Percentiles rank a stretch among this genome's conserved stretches.
phyloP scores from a whole-genome alignment of 768 basidiomycete genomes.

The Pleurotus pulmonarius region DNA sequence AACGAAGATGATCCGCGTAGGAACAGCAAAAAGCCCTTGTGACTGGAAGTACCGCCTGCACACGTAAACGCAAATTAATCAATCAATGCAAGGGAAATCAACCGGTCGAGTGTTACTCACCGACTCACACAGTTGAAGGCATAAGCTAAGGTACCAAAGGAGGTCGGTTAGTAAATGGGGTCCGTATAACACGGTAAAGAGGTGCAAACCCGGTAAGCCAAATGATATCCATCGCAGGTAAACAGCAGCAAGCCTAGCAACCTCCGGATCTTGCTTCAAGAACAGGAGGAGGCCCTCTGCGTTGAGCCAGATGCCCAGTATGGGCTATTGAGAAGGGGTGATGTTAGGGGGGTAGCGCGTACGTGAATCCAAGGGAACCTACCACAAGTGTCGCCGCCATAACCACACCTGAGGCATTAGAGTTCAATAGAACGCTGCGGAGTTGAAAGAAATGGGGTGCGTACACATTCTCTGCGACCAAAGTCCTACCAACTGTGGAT shows the following conservation, averaged over 20 bases:
- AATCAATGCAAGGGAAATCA: too few species aligned
- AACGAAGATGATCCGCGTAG: conserved; percentile 77
- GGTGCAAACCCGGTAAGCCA: conserved; percentile 61
- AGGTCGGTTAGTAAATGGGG: too few species aligned
- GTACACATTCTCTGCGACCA: conserved; percentile 88
- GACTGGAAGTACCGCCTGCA: conserved; percentile 59
- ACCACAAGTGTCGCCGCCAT: conserved; percentile 14
- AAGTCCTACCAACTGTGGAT: conserved; percentile 81
- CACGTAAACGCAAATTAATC: background rate
- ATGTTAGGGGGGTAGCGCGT: too few species aligned
- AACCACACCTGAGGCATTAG: conserved; percentile 6
- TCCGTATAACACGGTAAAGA: too few species aligned
- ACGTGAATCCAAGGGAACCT: background rate
- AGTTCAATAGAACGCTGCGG: conserved; percentile 18
- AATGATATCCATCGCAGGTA: conserved; percentile 77
- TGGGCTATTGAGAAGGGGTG: conserved; percentile 30
- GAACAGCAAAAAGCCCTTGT: conserved; percentile 73
- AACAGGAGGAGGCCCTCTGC: conserved; percentile 75
- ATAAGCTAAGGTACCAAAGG: conserved; percentile 30
- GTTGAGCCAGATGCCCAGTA: conserved; percentile 75
- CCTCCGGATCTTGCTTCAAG: conserved; percentile 78
- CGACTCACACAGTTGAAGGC: conserved; percentile 50
- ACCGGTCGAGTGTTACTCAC: conserved; percentile 16
- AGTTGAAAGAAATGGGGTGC: conserved; percentile 18
- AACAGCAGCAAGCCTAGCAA: conserved; percentile 68